A percentile compares a stretch with the other conserved stretches of the same genome.
phyloP scores from a whole-genome alignment of 345 rosid genomes.

The Rhodamnia argentea region DNA sequence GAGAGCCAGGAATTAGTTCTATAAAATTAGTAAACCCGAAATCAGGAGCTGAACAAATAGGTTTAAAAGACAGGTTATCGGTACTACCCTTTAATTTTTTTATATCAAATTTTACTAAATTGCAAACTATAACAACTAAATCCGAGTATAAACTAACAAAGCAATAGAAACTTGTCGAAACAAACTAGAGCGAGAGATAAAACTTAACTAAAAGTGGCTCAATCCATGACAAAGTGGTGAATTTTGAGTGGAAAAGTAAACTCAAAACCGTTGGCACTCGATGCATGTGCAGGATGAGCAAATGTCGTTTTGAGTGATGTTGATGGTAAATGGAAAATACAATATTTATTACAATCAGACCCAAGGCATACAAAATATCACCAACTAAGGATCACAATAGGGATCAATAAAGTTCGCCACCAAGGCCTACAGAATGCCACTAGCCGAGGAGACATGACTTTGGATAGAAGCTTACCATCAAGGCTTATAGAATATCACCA shows the following conservation, averaged over 20 bases:
- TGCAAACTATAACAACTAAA: neutral
- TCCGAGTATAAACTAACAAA: neutral
- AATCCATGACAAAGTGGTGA: neutral
- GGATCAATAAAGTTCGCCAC: too few species aligned
- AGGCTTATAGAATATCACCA: too few species aligned
- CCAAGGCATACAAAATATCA: too few species aligned
- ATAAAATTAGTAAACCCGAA: neutral
- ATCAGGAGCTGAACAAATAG: neutral
- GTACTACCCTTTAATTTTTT: neutral
- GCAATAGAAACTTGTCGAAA: neutral
- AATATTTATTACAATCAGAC: too few species aligned
- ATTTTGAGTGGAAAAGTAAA: neutral
- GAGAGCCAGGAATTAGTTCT: neutral
- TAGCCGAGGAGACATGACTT: too few species aligned
- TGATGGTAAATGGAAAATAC: too few species aligned
- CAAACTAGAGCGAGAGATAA: neutral
- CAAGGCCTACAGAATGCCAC: too few species aligned
- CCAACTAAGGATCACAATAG: too few species aligned
- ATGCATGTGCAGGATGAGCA: too few species aligned
- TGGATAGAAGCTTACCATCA: too few species aligned
- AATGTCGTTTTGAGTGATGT: too few species aligned
- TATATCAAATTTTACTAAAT: neutral
- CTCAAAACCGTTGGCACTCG: neutral
- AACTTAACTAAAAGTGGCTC: neutral
- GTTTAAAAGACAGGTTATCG: neutral